Percentiles rank a stretch among this genome's conserved stretches.
Evolutionary conservation across 352 stramenopile genomes (phyloP).

Genomic region (Globisporangium cystogenes): DNA sequence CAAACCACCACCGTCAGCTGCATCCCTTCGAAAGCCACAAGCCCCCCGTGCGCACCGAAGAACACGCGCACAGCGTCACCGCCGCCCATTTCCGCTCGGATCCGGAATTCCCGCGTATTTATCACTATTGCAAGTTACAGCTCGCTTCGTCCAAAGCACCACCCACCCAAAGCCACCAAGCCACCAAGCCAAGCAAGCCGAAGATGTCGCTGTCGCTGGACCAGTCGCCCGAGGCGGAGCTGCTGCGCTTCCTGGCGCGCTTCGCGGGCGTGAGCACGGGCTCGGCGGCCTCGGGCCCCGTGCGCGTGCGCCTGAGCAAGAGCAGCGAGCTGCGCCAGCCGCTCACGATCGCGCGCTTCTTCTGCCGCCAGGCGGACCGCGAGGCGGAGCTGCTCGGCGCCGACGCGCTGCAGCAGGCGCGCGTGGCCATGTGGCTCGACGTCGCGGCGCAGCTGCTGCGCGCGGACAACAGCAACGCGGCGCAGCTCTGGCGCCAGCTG

Average conservation of each 20-base stretch:
- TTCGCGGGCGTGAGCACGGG: slow-evolving; percentile 73
- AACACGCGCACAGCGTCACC: slow-evolving; percentile 22
- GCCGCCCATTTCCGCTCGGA: neutral
- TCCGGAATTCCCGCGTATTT: neutral
- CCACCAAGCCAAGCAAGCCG: neutral
- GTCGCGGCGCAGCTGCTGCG: slow-evolving; percentile 39
- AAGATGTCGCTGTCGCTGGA: slow-evolving; percentile 80
- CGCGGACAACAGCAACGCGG: slow-evolving; percentile 28
- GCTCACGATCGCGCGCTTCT: slow-evolving; percentile 71
- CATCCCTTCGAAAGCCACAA: too few species aligned
- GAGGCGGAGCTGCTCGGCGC: slow-evolving; percentile 61
- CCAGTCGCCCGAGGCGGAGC: slow-evolving; percentile 65
- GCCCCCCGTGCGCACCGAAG: slow-evolving; percentile 24
- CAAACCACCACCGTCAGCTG: too few species aligned
- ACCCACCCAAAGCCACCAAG: neutral
- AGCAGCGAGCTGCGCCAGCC: slow-evolving; percentile 65
- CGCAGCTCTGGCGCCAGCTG: slow-evolving; percentile 58
- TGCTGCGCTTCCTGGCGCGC: slow-evolving; percentile 76
- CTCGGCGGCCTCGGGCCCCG: slow-evolving; percentile 62
- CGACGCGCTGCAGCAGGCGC: slow-evolving; percentile 59
- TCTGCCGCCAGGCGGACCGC: slow-evolving; percentile 65
- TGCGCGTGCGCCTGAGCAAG: slow-evolving; percentile 73
- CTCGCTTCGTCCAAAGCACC: neutral
- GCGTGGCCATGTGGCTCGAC: slow-evolving; percentile 74
- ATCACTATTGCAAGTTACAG: neutral